These are phyloP conservation scores for Colletotrichum chlorophyti DNA, from an alignment of 2,329 filamentous ascomycete species.

Conservation along the genomic window DNA sequence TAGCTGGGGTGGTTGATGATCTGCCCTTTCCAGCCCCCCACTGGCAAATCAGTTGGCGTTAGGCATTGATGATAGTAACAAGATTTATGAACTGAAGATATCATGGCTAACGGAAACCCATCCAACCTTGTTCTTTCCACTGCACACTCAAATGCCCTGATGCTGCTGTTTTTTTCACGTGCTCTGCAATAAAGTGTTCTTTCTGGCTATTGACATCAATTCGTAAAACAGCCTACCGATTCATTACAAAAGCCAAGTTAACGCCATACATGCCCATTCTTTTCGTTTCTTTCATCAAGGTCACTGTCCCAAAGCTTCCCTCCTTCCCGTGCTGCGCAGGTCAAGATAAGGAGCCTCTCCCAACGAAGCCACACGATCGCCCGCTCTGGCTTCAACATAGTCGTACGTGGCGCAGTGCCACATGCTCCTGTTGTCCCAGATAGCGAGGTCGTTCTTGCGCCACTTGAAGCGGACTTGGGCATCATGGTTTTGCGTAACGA, in stretches of 20 bases:
- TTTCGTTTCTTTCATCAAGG: neutral
- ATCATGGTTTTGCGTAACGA: slow-evolving; percentile 63
- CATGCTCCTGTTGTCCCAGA: slow-evolving; percentile 70
- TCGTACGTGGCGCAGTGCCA: slow-evolving; percentile 66
- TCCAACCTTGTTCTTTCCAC: too few species aligned
- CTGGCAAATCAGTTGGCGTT: too few species aligned
- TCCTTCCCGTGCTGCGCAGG: slow-evolving; percentile 42
- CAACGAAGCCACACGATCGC: slow-evolving; percentile 48
- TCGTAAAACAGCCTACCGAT: neutral
- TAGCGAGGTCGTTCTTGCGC: slow-evolving; percentile 61
- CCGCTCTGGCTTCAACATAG: slow-evolving; percentile 54
- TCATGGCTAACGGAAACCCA: neutral
- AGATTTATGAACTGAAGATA: neutral
- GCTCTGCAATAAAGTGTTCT: neutral
- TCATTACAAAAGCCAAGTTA: neutral
- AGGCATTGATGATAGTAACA: too few species aligned
- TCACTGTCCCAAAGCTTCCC: slow-evolving; percentile 41
- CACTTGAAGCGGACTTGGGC: slow-evolving; percentile 62
- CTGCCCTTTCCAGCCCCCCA: too few species aligned
- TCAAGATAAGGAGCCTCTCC: slow-evolving; percentile 53
- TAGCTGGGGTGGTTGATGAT: too few species aligned
- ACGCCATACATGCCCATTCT: neutral
- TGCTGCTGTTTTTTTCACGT: neutral
- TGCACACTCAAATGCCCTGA: too few species aligned
- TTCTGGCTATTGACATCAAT: neutral